Evolutionary conservation across 768 basidiomycete species (phyloP), one percentile per base, ranked within the genome.

Genomic region (Tricholoma matsutake): DNA sequence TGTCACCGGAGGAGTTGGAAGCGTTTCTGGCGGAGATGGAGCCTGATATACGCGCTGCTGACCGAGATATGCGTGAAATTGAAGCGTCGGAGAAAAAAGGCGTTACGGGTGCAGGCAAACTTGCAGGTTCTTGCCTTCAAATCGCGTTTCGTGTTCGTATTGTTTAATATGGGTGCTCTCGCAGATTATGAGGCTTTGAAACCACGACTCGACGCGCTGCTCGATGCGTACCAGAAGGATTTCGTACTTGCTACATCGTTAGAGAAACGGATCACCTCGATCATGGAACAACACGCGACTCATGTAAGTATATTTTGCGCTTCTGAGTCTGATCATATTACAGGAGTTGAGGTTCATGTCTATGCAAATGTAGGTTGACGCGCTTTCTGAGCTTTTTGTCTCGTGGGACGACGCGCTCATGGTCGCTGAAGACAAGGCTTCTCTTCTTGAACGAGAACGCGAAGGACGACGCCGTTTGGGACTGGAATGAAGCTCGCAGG

Each of bases 381-480:
- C 85, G 1, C 78, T 94, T 1, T 94, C 92, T 11, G 91, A 93
- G 64, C 76, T 94, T 20, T 94, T 94, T 62, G 88, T 94, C 6
- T 83, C 83, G 13, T 94, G 92, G 92, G 91, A 94, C 64, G 90
- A 93, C 60, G 81, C 86, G 0, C 72, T 93, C 9, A 78, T 81
- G n/a, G 85, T 83, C 49, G 81, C 85, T 4, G 91, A 93, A 68
- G 81, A 82, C 58, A 83, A 82, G 56, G 72, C 86, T 6, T 73
- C 73, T 28, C 78, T 73, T 37, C 67, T 91, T 57, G 89, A 92
- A 68, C 81, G 81, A 59, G 85, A 87, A 45, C 80, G 78, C 61
- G 79, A 78, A 11, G 88, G 89, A 69, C 79, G 83, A 56, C 76
- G 73, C 61, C 83, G 84, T 28, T 73, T 91, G 28, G 91, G 91